These are phyloP conservation scores for Gaertneriomyces sp. DNA, from an alignment of 192 early-diverging fungal genomes.

Conservation along the genomic window DNA sequence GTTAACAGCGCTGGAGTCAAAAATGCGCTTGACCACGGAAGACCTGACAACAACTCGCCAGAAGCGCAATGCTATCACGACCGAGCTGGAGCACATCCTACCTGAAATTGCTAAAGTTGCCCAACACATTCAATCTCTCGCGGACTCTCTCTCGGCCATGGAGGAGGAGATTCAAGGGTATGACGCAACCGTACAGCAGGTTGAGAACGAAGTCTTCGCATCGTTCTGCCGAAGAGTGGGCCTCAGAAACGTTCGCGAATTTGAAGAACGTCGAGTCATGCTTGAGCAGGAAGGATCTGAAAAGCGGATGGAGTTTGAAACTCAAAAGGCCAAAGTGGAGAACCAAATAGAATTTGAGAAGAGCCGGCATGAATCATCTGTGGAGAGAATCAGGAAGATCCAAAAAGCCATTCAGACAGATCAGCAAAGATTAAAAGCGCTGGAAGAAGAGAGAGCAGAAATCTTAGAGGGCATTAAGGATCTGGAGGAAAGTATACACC, in stretches of 20 bases:
- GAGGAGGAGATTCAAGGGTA: slow-evolving; percentile 49
- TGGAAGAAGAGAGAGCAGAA: slow-evolving; percentile 34
- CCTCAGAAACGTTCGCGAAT: slow-evolving; percentile 78
- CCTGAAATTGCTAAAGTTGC: slow-evolving; percentile 5
- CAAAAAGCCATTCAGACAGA: slow-evolving; percentile 36
- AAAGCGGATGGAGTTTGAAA: slow-evolving; percentile 69
- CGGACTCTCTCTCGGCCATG: slow-evolving; percentile 11
- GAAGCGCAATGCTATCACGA: slow-evolving; percentile 19
- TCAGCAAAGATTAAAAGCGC: slow-evolving; percentile 15
- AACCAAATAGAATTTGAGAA: slow-evolving; percentile 57
- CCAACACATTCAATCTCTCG: not conserved
- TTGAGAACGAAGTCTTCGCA: slow-evolving; percentile 69
- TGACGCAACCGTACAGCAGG: slow-evolving; percentile 44
- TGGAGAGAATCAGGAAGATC: slow-evolving; percentile 55
- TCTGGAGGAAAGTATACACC: slow-evolving; percentile 47
- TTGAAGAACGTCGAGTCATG: slow-evolving; percentile 72
- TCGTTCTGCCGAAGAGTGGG: slow-evolving; percentile 73
- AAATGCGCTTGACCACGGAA: slow-evolving; percentile 57
- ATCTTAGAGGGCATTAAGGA: slow-evolving; percentile 35
- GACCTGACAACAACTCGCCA: slow-evolving; percentile 37
- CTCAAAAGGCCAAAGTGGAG: slow-evolving; percentile 71
- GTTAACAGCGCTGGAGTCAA: slow-evolving; percentile 28
- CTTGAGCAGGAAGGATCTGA: slow-evolving; percentile 71
- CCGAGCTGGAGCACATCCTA: slow-evolving; percentile 46
- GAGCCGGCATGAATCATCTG: not conserved